Evolutionary conservation across 2,329 filamentous ascomycete genomes (phyloP).

Genomic region (Xylariales sp.): DNA sequence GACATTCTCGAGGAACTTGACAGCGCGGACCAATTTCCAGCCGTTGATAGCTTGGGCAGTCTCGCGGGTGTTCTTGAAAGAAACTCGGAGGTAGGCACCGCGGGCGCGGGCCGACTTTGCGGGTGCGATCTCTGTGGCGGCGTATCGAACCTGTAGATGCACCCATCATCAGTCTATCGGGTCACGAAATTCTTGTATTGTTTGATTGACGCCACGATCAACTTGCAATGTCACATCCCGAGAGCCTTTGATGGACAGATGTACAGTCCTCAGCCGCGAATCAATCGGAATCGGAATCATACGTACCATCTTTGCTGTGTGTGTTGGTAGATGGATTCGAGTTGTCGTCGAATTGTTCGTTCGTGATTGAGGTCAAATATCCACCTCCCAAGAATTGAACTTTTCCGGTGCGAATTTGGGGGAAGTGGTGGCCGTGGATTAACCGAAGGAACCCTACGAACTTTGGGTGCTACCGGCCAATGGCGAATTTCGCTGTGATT

Average conservation of each 20-base stretch:
- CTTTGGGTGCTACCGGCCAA: not conserved
- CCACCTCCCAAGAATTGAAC: slow-evolving; percentile 23
- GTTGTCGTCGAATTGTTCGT: slow-evolving; percentile 42
- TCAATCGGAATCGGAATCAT: too few species aligned
- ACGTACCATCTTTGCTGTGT: slow-evolving; percentile 55
- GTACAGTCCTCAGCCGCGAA: too few species aligned
- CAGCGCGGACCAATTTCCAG: slow-evolving; percentile 93
- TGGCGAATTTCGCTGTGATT: slow-evolving; percentile 1
- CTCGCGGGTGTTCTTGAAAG: slow-evolving; percentile 99
- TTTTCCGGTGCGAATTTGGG: slow-evolving; percentile 32
- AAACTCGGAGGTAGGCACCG: slow-evolving; percentile 97
- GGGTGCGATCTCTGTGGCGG: slow-evolving; percentile 79
- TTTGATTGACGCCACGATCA: too few species aligned
- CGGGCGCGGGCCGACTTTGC: slow-evolving; percentile 95
- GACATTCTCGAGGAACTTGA: slow-evolving; percentile 98
- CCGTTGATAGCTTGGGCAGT: slow-evolving; percentile 99
- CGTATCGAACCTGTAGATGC: slow-evolving; percentile 79
- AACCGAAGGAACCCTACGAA: slow-evolving; percentile 10
- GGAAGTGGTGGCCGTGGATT: slow-evolving; percentile 9
- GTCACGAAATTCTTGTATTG: too few species aligned
- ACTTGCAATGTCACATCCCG: too few species aligned
- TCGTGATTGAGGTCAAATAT: slow-evolving; percentile 31
- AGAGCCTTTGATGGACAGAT: too few species aligned
- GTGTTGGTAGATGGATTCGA: slow-evolving; percentile 50
- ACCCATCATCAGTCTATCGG: slow-evolving; percentile 16